phyloP scores from a whole-genome alignment of 2,329 filamentous ascomycete species.

The Aspergillus uvarum region DNA sequence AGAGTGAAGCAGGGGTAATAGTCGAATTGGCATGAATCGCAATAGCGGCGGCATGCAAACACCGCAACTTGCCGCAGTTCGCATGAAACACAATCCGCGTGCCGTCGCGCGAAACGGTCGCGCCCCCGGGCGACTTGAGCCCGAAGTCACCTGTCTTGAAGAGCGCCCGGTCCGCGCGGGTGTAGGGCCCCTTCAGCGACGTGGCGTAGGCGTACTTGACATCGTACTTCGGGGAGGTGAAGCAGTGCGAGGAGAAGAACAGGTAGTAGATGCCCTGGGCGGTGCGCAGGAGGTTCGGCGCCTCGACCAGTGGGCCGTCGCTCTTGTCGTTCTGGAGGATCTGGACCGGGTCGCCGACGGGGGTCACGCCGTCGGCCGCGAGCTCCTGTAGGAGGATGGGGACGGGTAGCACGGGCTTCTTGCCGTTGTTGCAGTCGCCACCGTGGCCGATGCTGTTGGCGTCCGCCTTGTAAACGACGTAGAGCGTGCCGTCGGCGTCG shows the following conservation, averaged over 20 bases:
- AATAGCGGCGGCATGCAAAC: slow-evolving; percentile 29
- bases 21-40: slow-evolving; percentile 18
- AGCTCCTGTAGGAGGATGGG: slow-evolving; percentile 42
- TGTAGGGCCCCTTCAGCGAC: slow-evolving; percentile 38
- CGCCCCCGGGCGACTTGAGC: slow-evolving; percentile 28
- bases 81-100: slow-evolving; percentile 33
- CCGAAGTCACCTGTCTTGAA: slow-evolving; percentile 33
- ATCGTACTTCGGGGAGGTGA: slow-evolving; percentile 54
- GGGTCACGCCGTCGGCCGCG: slow-evolving; percentile 50
- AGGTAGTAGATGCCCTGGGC: slow-evolving; percentile 51
- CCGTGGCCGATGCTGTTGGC: slow-evolving; percentile 55
- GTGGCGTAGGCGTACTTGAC: slow-evolving; percentile 57
- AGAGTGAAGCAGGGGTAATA: slow-evolving; percentile 5
- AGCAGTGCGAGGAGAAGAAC: slow-evolving; percentile 63
- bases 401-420: slow-evolving; percentile 29
- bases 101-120: slow-evolving; percentile 26
- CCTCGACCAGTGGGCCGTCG: slow-evolving; percentile 63
- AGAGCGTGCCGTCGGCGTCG: slow-evolving; percentile 55
- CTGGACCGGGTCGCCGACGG: slow-evolving; percentile 51
- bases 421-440: slow-evolving; percentile 47
- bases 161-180: slow-evolving; percentile 30
- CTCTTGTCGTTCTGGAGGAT: slow-evolving; percentile 61
- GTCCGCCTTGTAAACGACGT: slow-evolving; percentile 65
- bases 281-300: slow-evolving; percentile 51
- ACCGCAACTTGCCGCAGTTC: slow-evolving; percentile 23